These are phyloP conservation scores for Marasmius fiardii DNA, from an alignment of 1,284 basidiomycete species.

Conservation along the genomic window DNA sequence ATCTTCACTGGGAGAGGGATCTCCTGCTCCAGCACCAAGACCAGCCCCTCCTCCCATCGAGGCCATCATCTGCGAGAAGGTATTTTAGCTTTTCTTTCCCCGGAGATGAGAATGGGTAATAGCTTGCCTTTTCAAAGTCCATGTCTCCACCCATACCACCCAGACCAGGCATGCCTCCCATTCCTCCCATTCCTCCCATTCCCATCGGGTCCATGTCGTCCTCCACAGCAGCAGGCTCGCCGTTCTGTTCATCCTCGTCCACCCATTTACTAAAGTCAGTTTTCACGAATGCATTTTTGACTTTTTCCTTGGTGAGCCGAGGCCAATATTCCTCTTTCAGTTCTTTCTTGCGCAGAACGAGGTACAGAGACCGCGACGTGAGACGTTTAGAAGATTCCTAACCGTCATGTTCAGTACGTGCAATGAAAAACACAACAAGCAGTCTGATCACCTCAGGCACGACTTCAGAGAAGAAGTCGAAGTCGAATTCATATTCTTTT, in stretches of 20 bases:
- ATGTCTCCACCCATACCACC: constrained; percentile 32
- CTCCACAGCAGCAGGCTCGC: constrained; percentile 32
- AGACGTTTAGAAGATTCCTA: constrained; percentile 66
- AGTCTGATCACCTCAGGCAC: constrained; percentile 60
- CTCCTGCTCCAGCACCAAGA: constrained; percentile 21
- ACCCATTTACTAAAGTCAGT: constrained; percentile 93
- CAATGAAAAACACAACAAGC: constrained; percentile 1
- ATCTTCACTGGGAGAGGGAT: constrained; percentile 31
- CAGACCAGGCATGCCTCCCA: constrained; percentile 41
- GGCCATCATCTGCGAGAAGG: constrained; percentile 57
- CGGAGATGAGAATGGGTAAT: neutral
- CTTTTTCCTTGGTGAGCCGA: constrained; percentile 84
- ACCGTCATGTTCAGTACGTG: constrained; percentile 4
- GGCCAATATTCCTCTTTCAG: constrained; percentile 81
- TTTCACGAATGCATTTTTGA: constrained; percentile 78
- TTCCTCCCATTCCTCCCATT: constrained; percentile 52
- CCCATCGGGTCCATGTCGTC: constrained; percentile 44
- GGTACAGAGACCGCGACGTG: constrained; percentile 62
- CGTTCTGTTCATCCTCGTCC: constrained; percentile 94
- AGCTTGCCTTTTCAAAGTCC: constrained; percentile 60
- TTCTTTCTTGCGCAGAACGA: constrained; percentile 81
- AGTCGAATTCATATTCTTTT: constrained; percentile 67
- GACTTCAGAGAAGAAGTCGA: constrained; percentile 75
- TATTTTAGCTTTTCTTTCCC: too few species aligned
- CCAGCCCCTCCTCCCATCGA: constrained; percentile 47